Evolutionary conservation across 306 rosid genomes (phyloP).

Genomic region (Gynostemma pentaphyllum): DNA sequence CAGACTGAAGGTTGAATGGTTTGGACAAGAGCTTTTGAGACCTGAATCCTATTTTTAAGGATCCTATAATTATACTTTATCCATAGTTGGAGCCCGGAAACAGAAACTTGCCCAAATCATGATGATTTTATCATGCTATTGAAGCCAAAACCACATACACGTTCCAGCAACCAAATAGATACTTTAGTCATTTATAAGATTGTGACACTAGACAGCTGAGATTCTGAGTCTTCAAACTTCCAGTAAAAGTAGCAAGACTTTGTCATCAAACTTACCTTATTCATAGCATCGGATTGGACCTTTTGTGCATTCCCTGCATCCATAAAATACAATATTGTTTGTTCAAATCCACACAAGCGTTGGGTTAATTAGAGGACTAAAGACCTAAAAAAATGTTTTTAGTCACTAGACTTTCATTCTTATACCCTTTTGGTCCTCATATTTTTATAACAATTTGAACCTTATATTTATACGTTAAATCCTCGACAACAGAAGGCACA

Average conservation of each 20-base stretch:
- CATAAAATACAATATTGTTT: neutral
- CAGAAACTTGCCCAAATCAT: neutral
- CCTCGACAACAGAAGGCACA: too few species aligned
- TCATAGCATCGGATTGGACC: constrained; percentile 18
- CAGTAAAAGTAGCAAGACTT: neutral
- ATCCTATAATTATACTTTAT: neutral
- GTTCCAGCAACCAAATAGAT: neutral
- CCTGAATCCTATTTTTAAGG: neutral
- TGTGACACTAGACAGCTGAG: neutral
- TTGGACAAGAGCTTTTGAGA: neutral
- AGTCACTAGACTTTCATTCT: too few species aligned
- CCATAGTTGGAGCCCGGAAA: neutral
- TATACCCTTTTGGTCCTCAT: too few species aligned
- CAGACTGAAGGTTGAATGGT: neutral
- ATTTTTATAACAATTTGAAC: too few species aligned
- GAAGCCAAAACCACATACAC: neutral
- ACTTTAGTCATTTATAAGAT: neutral
- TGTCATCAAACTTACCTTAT: constrained; percentile 25
- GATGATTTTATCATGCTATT: neutral
- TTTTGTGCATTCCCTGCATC: constrained; percentile 34
- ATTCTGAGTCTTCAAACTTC: neutral
- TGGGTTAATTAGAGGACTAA: neutral
- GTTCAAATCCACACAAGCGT: neutral
- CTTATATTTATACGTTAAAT: too few species aligned
- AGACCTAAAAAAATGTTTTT: too few species aligned